Base-by-base conservation (phyloP, 192 early-diverging fungal species). In the Backusella macrospora region DNA sequence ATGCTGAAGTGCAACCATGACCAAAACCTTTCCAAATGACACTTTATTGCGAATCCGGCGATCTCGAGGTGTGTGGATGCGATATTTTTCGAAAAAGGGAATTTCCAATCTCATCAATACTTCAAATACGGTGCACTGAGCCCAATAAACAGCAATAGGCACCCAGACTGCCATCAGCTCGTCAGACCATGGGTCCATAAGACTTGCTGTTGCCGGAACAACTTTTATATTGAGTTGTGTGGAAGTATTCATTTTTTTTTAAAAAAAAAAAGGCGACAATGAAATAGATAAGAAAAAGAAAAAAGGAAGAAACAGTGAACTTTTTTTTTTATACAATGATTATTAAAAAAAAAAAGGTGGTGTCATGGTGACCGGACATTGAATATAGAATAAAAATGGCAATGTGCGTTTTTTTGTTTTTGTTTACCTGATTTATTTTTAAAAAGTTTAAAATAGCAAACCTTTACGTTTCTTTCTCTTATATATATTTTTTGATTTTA, bases 71-170 rank as follows among this genome's bases (percentile, higher is more conserved):
- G 84, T 68, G 75, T 92, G 79, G 76, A 94, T 87, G 42, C 91
- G 82, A 75, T 93, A 92, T 75, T 90, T 82, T 73, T 94, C 93
- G 48, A 92, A 81, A 65, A 85, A 85, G 8, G 89, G 85, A 47
- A 90, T 75, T 65, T 90, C 81, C 18, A 82, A 47, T 39, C 75
- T 71, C 21, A 90, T 89, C 44, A 93, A 80, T 44, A 87, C 66
- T 81, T 88, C 89, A 62, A 89, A 90, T 47, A 90, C 66, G 23
- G 87, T 76, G 0, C 87, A 92, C 72, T 92, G 90, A 12, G 79
- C 59, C 91, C 91, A 94, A 77, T 94, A 94, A 18, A 86, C 78
- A 34, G 83, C 76, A 42, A 91, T 65, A 16, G 93, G 91, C 43
- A 86, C 69, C 62, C 88, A 68, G 9, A 90, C 67, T 5, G 88